Base-by-base conservation (phyloP, 306 rosid genomes). In the Ormosia semicastrata region DNA sequence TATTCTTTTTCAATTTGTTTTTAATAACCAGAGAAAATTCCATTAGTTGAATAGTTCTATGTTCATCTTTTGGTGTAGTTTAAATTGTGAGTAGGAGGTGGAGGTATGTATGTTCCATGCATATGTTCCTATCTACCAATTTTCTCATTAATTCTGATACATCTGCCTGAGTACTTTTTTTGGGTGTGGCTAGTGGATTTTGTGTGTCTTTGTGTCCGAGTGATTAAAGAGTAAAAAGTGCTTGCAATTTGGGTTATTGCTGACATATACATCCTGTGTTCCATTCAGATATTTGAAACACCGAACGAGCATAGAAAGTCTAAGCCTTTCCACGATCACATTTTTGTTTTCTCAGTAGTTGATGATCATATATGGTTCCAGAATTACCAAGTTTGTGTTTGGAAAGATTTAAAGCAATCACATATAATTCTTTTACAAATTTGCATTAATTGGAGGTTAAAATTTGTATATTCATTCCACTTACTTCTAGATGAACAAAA, bases 321-420 rank as follows among this genome's bases (percentile, higher is more conserved):
- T 43, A 95, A 92, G 84, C 99, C 98, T 18, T 93, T 90, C 68
- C 83, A 93, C 70, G 98, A 95, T 82, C 99, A 95, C 63, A 94
- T 95, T 24, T 95, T 95, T 88, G 98, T 93, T 77, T 95, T 95
- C 91, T 95, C 99, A 56, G 89, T 95, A 18, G 94, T 89, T 77
- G 99, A 95, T 69, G 99, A 91, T 82, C 96, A 95, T 73, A 93
- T 95, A 71, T 95, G 99, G 99, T 95, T 95, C 91, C 89, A 94
- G 50, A 95, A 95, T 77, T 95, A 95, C 85, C 99, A 95, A 98
- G 99, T 92, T 60, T 46, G 93, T 89, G 41, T 40, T 82, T 76
- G 6, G 33, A 18, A 67, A 54, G 54, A 63, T 83, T 5, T 65
- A 40, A 68, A 69, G 67, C 78, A 66, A 41, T 74, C 11, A 24